Conservation (phyloP, 148 eudicot species). For the Vaccinium corymbosum region DNA sequence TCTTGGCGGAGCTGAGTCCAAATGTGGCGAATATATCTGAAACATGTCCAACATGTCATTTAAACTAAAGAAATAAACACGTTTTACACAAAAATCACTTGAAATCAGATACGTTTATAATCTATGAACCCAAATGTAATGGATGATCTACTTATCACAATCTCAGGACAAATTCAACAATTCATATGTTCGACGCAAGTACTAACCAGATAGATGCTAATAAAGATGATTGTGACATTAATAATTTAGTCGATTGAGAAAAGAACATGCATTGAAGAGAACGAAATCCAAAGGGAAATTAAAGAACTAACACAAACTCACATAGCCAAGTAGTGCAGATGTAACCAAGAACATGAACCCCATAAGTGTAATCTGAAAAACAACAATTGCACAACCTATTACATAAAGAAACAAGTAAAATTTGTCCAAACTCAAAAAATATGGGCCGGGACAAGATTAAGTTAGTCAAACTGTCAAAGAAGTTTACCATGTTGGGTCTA, state of each 20-base stretch:
- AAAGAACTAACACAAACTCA: constrained; percentile 21
- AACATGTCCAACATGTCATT: constrained; percentile 13
- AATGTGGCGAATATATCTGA: constrained; percentile 90
- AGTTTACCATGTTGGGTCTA: constrained; percentile 79
- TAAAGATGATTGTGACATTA: neutral
- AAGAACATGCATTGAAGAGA: neutral
- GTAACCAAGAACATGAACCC: constrained; percentile 73
- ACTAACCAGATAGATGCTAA: neutral
- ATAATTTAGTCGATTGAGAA: neutral
- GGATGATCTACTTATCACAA: neutral
- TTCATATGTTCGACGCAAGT: neutral
- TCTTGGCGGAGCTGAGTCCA: constrained; percentile 94
- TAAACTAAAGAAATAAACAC: neutral
- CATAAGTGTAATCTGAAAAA: constrained; percentile 72
- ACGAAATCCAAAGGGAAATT: neutral
- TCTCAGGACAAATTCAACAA: neutral
- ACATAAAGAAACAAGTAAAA: neutral
- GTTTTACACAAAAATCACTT: neutral
- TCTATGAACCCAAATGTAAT: neutral
- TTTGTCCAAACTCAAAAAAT: neutral
- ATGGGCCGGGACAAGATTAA: neutral
- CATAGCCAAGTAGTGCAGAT: constrained; percentile 81
- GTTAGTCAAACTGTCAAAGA: neutral
- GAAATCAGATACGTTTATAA: neutral
- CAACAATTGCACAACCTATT: neutral